phyloP scores from a whole-genome alignment of 352 stramenopile genomes.

The Globisporangium perplexum region DNA sequence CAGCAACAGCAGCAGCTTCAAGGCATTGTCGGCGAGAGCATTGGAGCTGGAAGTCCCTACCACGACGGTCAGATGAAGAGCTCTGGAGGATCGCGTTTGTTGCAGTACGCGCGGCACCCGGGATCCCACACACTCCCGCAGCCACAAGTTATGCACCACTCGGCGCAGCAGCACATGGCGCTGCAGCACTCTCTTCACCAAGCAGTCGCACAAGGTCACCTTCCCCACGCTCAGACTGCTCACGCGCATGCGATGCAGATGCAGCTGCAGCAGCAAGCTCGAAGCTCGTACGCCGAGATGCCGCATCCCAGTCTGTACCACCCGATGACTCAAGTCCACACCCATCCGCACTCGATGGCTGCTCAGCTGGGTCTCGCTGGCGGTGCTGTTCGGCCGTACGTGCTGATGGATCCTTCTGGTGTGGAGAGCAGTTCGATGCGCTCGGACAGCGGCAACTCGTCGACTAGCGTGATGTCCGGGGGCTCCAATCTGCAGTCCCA shows the following conservation, averaged over 20 bases:
- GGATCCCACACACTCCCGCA: constrained; percentile 7
- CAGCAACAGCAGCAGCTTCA: constrained; percentile 62
- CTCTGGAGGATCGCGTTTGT: constrained; percentile 23
- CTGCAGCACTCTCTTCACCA: constrained; percentile 61
- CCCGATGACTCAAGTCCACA: constrained; percentile 35
- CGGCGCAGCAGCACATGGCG: constrained; percentile 36
- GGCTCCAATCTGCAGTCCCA: constrained; percentile 17
- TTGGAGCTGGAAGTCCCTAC: constrained; percentile 36
- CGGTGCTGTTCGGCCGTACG: constrained; percentile 21
- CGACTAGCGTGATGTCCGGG: constrained; percentile 13
- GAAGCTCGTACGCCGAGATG: constrained; percentile 38
- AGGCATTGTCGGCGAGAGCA: constrained; percentile 21
- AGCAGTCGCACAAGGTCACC: constrained; percentile 20
- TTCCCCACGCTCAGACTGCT: constrained; percentile 27
- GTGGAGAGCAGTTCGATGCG: constrained; percentile 7
- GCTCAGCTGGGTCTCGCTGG: constrained; percentile 23
- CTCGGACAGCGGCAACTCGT: constrained; percentile 1
- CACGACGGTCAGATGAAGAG: constrained; percentile 41
- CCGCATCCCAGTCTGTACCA: constrained; percentile 49
- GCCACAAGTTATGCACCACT: constrained; percentile 14
- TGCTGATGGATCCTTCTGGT: constrained; percentile 12
- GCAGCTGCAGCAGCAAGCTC: constrained; percentile 33
- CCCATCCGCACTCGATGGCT: constrained; percentile 23
- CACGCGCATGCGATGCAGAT: constrained; percentile 63
- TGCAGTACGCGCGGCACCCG: constrained; percentile 35